Conservation (phyloP, 345 rosid genomes). For the Ricinus communis region DNA sequence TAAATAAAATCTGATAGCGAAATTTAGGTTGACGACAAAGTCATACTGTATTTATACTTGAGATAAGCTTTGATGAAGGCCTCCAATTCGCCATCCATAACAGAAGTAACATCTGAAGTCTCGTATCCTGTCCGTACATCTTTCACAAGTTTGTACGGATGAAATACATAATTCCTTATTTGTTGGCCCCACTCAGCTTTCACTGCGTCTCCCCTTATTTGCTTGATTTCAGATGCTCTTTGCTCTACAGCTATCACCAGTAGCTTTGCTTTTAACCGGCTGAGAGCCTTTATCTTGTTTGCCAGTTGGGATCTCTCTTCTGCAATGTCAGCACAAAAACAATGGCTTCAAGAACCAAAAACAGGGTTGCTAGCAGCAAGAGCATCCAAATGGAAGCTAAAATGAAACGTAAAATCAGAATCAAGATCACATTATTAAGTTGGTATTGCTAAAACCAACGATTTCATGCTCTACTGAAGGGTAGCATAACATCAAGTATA, state of each 20-base stretch:
- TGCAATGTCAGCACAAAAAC: conserved; percentile 29
- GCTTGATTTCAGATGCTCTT: conserved; percentile 83
- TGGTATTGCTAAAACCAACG: too few species aligned
- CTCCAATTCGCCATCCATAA: conserved; percentile 95
- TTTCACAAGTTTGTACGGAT: conserved; percentile 94
- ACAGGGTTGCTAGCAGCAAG: neutral
- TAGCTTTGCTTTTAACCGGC: conserved; percentile 80
- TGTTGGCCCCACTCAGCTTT: conserved; percentile 99
- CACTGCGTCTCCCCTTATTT: conserved; percentile 91
- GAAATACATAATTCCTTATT: conserved; percentile 88
- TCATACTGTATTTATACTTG: conserved; percentile 60
- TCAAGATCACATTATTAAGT: neutral
- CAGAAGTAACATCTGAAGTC: conserved; percentile 78
- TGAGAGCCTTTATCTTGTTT: conserved; percentile 82
- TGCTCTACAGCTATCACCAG: conserved; percentile 90
- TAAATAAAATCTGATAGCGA: too few species aligned
- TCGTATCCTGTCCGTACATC: conserved; percentile 77
- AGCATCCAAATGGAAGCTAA: neutral
- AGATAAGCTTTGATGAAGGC: conserved; percentile 91
- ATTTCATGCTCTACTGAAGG: too few species aligned
- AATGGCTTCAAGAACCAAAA: neutral
- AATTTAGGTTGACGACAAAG: conserved; percentile 25
- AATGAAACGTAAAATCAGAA: too few species aligned
- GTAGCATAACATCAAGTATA: too few species aligned
- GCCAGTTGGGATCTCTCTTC: conserved; percentile 91